Evolutionary conservation across 306 rosid species (phyloP), one percentile per base, ranked within the genome.

Genomic region (Cicer cuneatum): DNA sequence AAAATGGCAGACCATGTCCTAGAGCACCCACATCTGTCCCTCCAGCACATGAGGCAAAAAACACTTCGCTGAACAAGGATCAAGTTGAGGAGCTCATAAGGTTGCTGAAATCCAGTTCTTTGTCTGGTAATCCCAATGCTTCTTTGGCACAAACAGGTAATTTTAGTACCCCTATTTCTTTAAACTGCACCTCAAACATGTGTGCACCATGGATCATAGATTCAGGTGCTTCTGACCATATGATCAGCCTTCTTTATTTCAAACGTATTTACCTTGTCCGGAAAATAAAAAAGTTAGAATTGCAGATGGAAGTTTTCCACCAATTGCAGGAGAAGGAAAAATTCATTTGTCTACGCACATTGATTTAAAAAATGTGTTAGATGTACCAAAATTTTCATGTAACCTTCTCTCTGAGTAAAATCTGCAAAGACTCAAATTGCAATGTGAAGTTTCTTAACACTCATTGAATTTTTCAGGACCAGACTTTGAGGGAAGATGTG

Each of bases 371-470:
- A 21, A 10, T 19, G 63, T 57, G 10, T 14, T 57, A 33, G 43
- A 45, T 45, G 49, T 45, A 10, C 49, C 49, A 7, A 45, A 45
- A 45, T 9, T 45, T 10, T 45, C 14, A 2, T 45, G 13, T 10
- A 45, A 45, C 49, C 59, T 53, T 18, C 59, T 16, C 29, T 53
- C 59, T 53, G 33, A 53, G 33, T 53, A 53, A 14, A 63, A 40
- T 39, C 11, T 63, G 14, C 15, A 40, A 63, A 11, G 52, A 64
- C 24, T 40, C 37, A 5, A 64, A 18, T 41, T 64, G 15, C 15
- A 52, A 52, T 52, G 58, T 52, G 58, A 52, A 51, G 19, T 52
- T 52, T 3, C 16, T 52, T 52, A 16, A 52, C 29, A 14, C 43
- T 40, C 43, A 40, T 40, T 40, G 43, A 6, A 40, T 40, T 40